phyloP scores from a whole-genome alignment of 202 grass and related monocot species.

The Cymbopogon flexuosus region DNA sequence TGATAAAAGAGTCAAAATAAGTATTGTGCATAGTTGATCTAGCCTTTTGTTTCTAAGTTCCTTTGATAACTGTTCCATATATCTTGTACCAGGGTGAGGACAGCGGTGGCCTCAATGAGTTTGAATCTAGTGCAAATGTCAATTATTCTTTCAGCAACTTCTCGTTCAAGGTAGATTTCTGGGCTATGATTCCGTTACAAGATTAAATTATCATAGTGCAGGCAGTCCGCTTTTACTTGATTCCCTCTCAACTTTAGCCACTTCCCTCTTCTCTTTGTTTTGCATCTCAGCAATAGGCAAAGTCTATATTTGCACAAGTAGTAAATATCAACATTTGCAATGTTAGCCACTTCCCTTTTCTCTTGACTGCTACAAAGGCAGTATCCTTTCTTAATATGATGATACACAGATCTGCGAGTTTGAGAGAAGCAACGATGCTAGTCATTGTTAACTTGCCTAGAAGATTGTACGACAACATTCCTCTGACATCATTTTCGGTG shows the following conservation, averaged over 20 bases:
- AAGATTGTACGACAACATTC: slow-evolving; percentile 23
- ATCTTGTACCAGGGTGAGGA: slow-evolving; percentile 65
- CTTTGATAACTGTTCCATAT: slow-evolving; percentile 29
- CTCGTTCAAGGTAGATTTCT: slow-evolving; percentile 82
- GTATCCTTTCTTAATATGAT: background rate
- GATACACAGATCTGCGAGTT: background rate
- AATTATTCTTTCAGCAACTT: slow-evolving; percentile 99
- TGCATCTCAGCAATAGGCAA: background rate
- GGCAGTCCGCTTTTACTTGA: background rate
- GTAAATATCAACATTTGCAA: background rate
- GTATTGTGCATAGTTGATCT: background rate
- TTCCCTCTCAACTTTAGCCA: background rate
- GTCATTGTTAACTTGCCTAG: slow-evolving; percentile 19
- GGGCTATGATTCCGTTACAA: background rate
- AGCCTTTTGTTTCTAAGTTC: slow-evolving; percentile 25
- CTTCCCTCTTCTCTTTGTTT: background rate
- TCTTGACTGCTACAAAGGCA: background rate
- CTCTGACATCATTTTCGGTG: slow-evolving; percentile 32
- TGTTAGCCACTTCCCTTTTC: background rate
- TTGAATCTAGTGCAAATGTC: slow-evolving; percentile 68
- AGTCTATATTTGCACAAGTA: background rate
- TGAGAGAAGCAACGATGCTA: background rate
- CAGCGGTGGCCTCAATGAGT: slow-evolving; percentile 67
- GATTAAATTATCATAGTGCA: background rate
- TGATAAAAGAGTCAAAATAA: background rate